These are phyloP conservation scores for Pleurotus salmoneostramineus DNA, from an alignment of 768 basidiomycete species.

Conservation along the genomic window DNA sequence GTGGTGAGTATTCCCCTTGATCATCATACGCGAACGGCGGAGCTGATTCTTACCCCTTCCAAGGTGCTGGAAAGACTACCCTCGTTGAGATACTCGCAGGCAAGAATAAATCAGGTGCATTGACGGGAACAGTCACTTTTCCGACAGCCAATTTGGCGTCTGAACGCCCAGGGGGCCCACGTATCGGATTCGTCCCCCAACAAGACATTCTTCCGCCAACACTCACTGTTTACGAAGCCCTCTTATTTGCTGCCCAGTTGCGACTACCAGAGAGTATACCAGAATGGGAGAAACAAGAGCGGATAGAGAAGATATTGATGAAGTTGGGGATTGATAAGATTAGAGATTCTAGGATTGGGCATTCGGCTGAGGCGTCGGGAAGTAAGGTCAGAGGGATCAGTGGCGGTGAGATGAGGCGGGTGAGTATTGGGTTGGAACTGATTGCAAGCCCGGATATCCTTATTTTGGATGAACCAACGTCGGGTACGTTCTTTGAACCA, in stretches of 20 bases:
- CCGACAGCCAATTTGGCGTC: slow-evolving; percentile 27
- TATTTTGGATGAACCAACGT: slow-evolving; percentile 85
- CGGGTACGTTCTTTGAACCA: slow-evolving; percentile 28
- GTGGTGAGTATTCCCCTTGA: slow-evolving; percentile 44
- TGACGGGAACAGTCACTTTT: slow-evolving; percentile 63
- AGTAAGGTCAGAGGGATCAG: slow-evolving; percentile 79
- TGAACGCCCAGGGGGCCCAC: slow-evolving; percentile 26
- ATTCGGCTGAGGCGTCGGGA: slow-evolving; percentile 49
- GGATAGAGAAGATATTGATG: slow-evolving; percentile 68
- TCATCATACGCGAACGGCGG: background rate
- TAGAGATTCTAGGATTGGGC: slow-evolving; percentile 66
- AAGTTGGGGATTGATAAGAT: slow-evolving; percentile 76
- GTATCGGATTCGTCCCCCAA: slow-evolving; percentile 85
- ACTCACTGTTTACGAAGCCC: slow-evolving; percentile 77
- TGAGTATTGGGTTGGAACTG: slow-evolving; percentile 88
- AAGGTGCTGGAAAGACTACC: slow-evolving; percentile 87
- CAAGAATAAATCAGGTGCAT: slow-evolving; percentile 70
- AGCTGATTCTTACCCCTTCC: background rate
- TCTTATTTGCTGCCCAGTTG: slow-evolving; percentile 82
- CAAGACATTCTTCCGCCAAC: slow-evolving; percentile 78
- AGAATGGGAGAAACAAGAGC: slow-evolving; percentile 53
- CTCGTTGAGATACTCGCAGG: slow-evolving; percentile 88
- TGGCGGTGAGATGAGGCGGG: slow-evolving; percentile 88
- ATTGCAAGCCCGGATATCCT: slow-evolving; percentile 82
- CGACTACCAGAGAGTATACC: slow-evolving; percentile 75